Base-by-base conservation (phyloP, 2,329 filamentous ascomycete species). In the Beauveria caledonica region DNA sequence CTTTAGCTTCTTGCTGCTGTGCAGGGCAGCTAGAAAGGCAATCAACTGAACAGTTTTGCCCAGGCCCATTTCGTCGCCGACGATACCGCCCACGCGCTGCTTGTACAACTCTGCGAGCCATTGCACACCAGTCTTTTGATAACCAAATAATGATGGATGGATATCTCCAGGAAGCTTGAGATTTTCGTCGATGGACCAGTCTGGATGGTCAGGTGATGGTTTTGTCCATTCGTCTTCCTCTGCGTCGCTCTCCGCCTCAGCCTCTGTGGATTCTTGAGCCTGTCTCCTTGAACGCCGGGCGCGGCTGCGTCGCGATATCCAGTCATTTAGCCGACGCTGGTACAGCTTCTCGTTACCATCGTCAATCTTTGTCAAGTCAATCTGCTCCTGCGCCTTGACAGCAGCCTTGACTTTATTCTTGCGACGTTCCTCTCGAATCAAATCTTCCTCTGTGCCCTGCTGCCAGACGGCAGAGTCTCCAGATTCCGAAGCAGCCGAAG, bases 41-140 rank as follows among this genome's bases (percentile, higher is more conserved):
- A 86, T 85, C 29, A 84, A 68, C 67, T 85, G 83, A 1, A 86
- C 82, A 3, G 94, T 99, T 76, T 99, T 99, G 4, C 94, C 94
- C n/a, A 99, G 77, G 1, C 95, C 94, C 94, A 99, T 99, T 73
- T 99, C 94, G 69, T 99, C 94, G 6, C 93, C 94, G 44, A 99
- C 83, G 58, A 99, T 97, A 3, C 94, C 94, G 25, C 94, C 94
- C 5, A 96, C 92, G 63, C 88, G 84, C 70, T 97, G 92, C 60
- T 86, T 85, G 70, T 96, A 93, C 2, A 99, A 78, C 72, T 99
- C 93, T 71, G 91, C 92, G 7, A 99, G 81, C 94, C 94, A 99
- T 70, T 96, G 89, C 3, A 99, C 92, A 3, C 93, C 92, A 0
- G 92, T 97, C 73, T 96, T 97, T 69, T 99, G 94, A 66, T 99